Conservation (phyloP, 2,329 filamentous ascomycete species). For the Rutstroemia sp. region DNA sequence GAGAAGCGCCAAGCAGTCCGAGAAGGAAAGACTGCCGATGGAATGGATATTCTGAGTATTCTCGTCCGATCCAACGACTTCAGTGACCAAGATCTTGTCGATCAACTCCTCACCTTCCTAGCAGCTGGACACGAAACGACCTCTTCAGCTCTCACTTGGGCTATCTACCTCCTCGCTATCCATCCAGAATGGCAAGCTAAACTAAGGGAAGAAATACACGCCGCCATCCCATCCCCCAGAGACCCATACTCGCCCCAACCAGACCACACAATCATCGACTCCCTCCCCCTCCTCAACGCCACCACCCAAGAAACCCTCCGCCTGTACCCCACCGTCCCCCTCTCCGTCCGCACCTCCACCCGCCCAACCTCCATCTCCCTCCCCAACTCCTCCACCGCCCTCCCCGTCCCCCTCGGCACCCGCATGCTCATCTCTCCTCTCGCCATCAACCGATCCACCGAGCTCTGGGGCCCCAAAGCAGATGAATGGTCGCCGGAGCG, state of each 20-base stretch:
- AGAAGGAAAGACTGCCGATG: conserved; percentile 30
- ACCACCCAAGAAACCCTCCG: conserved; percentile 62
- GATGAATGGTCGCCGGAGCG: conserved; percentile 52
- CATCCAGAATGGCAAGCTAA: conserved; percentile 49
- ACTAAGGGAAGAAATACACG: conserved; percentile 56
- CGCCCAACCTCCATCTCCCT: conserved; percentile 47
- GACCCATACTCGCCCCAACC: conserved; percentile 46
- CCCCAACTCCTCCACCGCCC: conserved; percentile 47
- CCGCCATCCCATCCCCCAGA: conserved; percentile 36
- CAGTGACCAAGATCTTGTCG: conserved; percentile 66
- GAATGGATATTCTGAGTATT: conserved; percentile 67
- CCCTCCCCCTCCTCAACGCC: conserved; percentile 58
- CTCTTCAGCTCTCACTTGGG: conserved; percentile 65
- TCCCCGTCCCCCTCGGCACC: conserved; percentile 52
- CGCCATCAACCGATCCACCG: conserved; percentile 47
- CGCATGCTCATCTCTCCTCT: conserved; percentile 46
- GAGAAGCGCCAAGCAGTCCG: conserved; percentile 49
- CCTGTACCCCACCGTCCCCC: conserved; percentile 57
- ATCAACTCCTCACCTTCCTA: conserved; percentile 85
- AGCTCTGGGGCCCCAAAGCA: conserved; percentile 55
- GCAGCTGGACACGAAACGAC: conserved; percentile 76
- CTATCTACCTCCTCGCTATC: conserved; percentile 52
- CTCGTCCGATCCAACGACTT: conserved; percentile 70
- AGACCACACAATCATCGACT: conserved; percentile 47
- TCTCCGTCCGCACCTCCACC: conserved; percentile 53